A percentile compares a stretch with the other conserved stretches of the same genome.
phyloP scores from a whole-genome alignment of 306 rosid species.

The Oemleria cerasiformis region DNA sequence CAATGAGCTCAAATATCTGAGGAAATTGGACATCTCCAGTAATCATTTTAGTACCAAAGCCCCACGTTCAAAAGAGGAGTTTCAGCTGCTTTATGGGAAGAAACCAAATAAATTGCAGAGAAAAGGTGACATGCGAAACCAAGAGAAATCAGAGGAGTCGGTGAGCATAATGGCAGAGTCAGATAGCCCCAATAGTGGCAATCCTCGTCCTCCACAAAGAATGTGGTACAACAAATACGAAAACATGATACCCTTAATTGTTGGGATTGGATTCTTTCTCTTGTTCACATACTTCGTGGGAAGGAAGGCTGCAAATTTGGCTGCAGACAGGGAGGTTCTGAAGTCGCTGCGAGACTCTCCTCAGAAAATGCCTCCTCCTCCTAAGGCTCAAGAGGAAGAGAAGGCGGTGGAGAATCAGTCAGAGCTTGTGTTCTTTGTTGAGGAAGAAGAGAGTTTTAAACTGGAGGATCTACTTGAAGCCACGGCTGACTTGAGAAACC shows the following conservation, averaged over 20 bases:
- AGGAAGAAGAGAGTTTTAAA: slow-evolving; percentile 54
- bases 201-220: not conserved
- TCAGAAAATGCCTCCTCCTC: slow-evolving; percentile 7
- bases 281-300: slow-evolving; percentile 28
- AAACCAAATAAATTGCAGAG: slow-evolving; percentile 16
- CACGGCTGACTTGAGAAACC: slow-evolving; percentile 53
- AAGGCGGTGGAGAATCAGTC: slow-evolving; percentile 22
- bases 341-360: slow-evolving; percentile 34
- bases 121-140: not conserved
- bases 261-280: slow-evolving; percentile 32
- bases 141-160: slow-evolving; percentile 10
- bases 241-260: not conserved
- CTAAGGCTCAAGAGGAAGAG: slow-evolving; percentile 28
- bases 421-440: slow-evolving; percentile 71
- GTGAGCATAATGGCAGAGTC: not conserved
- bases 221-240: not conserved
- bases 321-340: slow-evolving; percentile 14
- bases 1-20: slow-evolving; percentile 40
- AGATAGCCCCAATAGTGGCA: slow-evolving; percentile 3
- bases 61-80: slow-evolving; percentile 23
- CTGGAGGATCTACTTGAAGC: slow-evolving; percentile 67
- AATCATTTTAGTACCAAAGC: slow-evolving; percentile 36
- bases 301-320: slow-evolving; percentile 26
- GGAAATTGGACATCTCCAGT: slow-evolving; percentile 48
- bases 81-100: slow-evolving; percentile 7